Conservation (phyloP, 2,329 filamentous ascomycete species). For the Ophidiomyces ophidiicola region DNA sequence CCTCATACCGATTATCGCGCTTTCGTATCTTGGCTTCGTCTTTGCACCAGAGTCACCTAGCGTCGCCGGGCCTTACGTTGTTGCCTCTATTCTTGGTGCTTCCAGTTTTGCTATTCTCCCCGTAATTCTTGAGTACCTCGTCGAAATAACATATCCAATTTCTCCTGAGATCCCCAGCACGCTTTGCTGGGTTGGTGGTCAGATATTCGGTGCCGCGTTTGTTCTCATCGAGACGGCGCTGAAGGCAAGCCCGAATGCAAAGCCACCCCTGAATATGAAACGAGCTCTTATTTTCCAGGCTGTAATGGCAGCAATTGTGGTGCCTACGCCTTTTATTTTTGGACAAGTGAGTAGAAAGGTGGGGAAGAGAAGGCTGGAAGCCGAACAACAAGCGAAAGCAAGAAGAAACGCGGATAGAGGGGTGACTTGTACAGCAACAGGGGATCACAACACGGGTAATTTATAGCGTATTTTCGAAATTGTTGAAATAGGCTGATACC, state of each 20-base stretch:
- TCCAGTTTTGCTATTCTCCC: slow-evolving; percentile 70
- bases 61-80: slow-evolving; percentile 52
- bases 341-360: slow-evolving; percentile 53
- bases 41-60: slow-evolving; percentile 57
- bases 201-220: slow-evolving; percentile 73
- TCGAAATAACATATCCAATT: slow-evolving; percentile 76
- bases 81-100: slow-evolving; percentile 66
- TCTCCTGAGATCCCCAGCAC: slow-evolving; percentile 75
- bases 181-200: slow-evolving; percentile 74
- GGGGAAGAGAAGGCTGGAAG: slow-evolving; percentile 30
- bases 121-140: slow-evolving; percentile 72
- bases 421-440: background rate
- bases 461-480: background rate
- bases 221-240: slow-evolving; percentile 72
- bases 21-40: slow-evolving; percentile 64
- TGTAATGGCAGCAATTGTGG: slow-evolving; percentile 51
- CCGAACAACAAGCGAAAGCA: slow-evolving; percentile 20
- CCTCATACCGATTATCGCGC: slow-evolving; percentile 59
- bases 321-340: slow-evolving; percentile 56
- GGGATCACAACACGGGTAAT: background rate
- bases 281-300: slow-evolving; percentile 67
- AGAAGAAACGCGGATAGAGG: too few relatives aligned
- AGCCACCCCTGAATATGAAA: slow-evolving; percentile 60
- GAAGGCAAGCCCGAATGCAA: slow-evolving; percentile 36
- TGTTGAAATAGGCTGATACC: background rate